Percentiles rank a stretch among this genome's conserved stretches.
These are phyloP conservation scores for Epichloe scottii DNA, from an alignment of 2,329 filamentous ascomycete genomes.

Conservation along the genomic window DNA sequence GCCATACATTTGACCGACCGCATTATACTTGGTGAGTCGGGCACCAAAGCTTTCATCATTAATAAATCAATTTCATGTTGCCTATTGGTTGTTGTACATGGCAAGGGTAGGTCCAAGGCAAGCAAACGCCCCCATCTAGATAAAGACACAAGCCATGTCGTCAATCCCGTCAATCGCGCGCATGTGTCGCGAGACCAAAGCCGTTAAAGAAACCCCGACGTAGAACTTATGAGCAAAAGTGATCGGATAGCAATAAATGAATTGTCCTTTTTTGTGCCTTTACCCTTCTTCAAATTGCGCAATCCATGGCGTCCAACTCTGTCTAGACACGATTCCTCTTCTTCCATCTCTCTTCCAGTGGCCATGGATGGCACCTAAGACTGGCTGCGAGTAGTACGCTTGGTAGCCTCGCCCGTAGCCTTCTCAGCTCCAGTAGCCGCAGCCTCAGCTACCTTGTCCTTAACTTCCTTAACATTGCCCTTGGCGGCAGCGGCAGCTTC, in stretches of 20 bases:
- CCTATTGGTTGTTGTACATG: constrained; percentile 4
- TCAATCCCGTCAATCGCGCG: neutral
- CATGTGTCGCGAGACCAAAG: neutral
- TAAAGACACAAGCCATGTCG: constrained; percentile 2
- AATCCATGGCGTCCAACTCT: neutral
- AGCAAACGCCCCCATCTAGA: constrained; percentile 4
- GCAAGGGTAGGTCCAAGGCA: constrained; percentile 3
- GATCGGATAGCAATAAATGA: constrained; percentile 3
- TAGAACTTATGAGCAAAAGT: neutral
- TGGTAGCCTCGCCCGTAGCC: constrained; percentile 59
- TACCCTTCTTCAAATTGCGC: neutral
- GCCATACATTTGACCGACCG: too few relatives aligned
- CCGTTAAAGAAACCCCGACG: neutral
- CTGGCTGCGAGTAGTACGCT: constrained; percentile 46
- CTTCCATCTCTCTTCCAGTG: neutral
- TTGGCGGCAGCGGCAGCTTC: constrained; percentile 51
- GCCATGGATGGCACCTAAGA: constrained; percentile 23
- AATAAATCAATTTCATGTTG: constrained; percentile 2
- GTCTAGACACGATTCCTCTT: neutral
- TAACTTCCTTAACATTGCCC: constrained; percentile 63
- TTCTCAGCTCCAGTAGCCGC: constrained; percentile 53
- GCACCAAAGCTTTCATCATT: neutral
- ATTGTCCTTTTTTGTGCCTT: neutral
- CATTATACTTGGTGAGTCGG: too few relatives aligned
- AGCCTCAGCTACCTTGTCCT: constrained; percentile 48